Base-by-base conservation (phyloP, 2,329 filamentous ascomycete species). In the Lasiodiplodia hormozganensis region DNA sequence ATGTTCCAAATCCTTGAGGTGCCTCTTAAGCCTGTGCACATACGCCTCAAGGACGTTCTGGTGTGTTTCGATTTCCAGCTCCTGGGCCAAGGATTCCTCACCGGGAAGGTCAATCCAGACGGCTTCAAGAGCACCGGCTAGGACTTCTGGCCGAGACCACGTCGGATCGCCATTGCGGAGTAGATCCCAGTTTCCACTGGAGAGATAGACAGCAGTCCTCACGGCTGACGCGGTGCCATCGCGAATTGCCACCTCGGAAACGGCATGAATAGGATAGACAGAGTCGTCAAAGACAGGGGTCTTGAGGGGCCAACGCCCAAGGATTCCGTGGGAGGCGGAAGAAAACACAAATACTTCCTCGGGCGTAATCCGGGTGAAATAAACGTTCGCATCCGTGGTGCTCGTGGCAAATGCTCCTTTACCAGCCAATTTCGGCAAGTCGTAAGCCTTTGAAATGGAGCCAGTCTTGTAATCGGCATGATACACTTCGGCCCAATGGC, bases 41-140 rank as follows among this genome's bases (percentile, higher is more conserved):
- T 97, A 99, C n/a, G 96, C 96, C 12, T 87, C 85, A 6, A 92
- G 75, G 3, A 92, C 85, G 76, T 91, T 97, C 75, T 90, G 91
- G 76, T 97, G 92, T 4, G 92, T 92, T 80, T 99, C 95, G 28
- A 92, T 88, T 72, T 97, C 92, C 8, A 98, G 84, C 36, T 93
- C 92, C 77, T 92, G 90, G 6, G 90, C 93, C 60, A 97, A 83
- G 64, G 89, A 86, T 76, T 94, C 91, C 18, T 87, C 87, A 72
- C 90, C 88, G 14, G 90, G 89, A 6, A 93, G 86, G 62, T 95
- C 92, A 0, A 91, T 92, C 87, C 93, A 97, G 12, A 88, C 88
- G 47, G 93, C 94, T 65, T 92, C 90, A 31, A 93, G 85, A n/a
- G 89, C 89, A 54, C 90, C 90, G n/a, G 91, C 90, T 64, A 99